Evolutionary conservation across 2,329 filamentous ascomycete genomes (phyloP).

Genomic region (Clarireedia hainanense): DNA sequence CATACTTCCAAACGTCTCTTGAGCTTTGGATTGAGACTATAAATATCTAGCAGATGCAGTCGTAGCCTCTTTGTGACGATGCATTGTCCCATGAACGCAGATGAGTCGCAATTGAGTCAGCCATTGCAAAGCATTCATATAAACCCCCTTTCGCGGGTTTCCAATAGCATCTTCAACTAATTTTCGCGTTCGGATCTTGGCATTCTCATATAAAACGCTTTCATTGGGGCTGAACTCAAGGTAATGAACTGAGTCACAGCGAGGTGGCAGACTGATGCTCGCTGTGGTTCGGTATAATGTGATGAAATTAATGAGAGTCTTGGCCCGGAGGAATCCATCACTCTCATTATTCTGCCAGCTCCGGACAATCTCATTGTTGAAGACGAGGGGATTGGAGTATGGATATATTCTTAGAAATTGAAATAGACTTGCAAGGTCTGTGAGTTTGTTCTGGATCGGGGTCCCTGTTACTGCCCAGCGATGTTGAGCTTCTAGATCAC

Average conservation of each 20-base stretch:
- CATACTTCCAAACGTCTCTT: no score
- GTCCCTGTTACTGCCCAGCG: constrained; percentile 28
- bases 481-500: constrained; percentile 34
- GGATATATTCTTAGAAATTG: constrained; percentile 15
- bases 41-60: no score
- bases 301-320: constrained; percentile 23
- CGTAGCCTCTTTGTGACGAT: constrained; percentile 18
- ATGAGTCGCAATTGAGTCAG: no score
- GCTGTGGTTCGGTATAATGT: constrained; percentile 34
- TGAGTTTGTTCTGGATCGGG: constrained; percentile 28
- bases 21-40: no score
- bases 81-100: constrained; percentile 1
- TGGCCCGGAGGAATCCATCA: not conserved
- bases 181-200: not conserved
- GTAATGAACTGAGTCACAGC: constrained; percentile 27
- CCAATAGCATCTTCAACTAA: no score
- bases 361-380: not conserved
- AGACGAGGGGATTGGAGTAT: constrained; percentile 1
- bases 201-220: not conserved
- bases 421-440: constrained; percentile 26
- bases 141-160: no score
- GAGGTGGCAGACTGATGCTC: constrained; percentile 32
- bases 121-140: no score
- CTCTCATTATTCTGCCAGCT: not conserved
- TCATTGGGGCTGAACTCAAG: constrained; percentile 17